These are phyloP conservation scores for Bacidia rubella DNA, from an alignment of 495 filamentous ascomycete genomes.

Conservation along the genomic window DNA sequence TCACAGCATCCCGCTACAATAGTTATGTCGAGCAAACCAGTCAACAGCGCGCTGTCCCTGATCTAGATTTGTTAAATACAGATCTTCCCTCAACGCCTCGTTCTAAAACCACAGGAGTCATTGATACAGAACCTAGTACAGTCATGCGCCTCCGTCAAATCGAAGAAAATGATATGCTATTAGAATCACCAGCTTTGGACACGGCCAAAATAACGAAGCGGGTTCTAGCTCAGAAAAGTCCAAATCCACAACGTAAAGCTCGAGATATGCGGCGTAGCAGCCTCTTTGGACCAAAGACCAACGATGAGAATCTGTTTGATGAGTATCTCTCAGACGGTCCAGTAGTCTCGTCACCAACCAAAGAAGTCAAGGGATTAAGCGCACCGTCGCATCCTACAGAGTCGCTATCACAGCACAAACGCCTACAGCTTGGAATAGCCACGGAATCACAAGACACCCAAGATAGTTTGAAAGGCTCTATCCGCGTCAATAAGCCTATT, in stretches of 20 bases:
- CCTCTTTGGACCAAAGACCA: neutral
- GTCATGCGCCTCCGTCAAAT: no score
- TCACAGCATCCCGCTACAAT: neutral
- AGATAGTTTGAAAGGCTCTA: neutral
- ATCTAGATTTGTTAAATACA: no score
- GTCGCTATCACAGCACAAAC: neutral
- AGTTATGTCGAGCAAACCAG: constrained; percentile 1
- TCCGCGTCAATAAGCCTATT: neutral
- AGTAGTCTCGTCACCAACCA: no score
- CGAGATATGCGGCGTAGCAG: neutral
- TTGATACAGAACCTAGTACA: neutral
- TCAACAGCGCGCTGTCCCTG: neutral
- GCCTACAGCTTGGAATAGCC: neutral
- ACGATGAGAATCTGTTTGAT: neutral
- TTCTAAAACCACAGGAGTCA: neutral
- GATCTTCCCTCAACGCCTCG: no score
- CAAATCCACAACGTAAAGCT: neutral
- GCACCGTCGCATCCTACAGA: neutral
- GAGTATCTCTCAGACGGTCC: no score
- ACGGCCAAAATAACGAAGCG: neutral
- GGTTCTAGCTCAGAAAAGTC: neutral
- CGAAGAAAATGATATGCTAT: no score
- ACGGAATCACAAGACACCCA: neutral
- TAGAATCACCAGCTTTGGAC: neutral
- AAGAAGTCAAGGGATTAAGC: no score